These are phyloP conservation scores for Cynara cardunculus DNA, from an alignment of 129 eudicot genomes.

Conservation along the genomic window DNA sequence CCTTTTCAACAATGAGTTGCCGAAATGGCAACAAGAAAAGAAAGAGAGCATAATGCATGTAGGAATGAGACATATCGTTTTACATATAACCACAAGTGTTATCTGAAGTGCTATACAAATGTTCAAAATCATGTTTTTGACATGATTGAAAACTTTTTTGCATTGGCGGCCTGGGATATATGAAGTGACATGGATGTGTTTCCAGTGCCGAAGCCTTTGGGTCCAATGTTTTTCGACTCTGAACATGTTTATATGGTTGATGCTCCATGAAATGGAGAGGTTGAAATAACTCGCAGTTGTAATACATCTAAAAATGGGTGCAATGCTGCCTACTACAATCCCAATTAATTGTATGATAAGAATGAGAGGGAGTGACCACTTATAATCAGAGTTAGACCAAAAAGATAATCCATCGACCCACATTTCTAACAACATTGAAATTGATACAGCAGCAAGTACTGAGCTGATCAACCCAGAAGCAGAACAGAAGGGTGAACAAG, in stretches of 20 bases:
- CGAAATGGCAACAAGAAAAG: not conserved
- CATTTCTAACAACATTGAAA: not conserved
- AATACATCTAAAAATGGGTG: slow-evolving; percentile 20
- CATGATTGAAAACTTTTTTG: slow-evolving; percentile 1
- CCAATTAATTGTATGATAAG: not conserved
- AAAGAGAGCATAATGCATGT: not conserved
- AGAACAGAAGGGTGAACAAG: slow-evolving; percentile 13
- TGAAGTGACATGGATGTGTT: not conserved
- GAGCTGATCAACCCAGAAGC: slow-evolving; percentile 4
- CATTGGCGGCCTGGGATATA: not conserved
- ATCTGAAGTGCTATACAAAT: not conserved
- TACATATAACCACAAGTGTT: slow-evolving; percentile 4
- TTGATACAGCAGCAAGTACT: not conserved
- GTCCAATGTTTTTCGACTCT: slow-evolving; percentile 25
- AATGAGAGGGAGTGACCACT: not conserved
- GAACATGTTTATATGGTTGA: not conserved
- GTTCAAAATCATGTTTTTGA: slow-evolving; percentile 8
- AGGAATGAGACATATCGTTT: not conserved
- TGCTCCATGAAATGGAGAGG: not conserved
- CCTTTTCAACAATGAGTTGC: not conserved
- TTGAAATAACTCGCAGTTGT: not conserved
- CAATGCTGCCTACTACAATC: not conserved
- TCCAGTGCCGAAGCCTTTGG: slow-evolving; percentile 24
- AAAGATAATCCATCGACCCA: not conserved
- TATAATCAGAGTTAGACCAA: not conserved